A percentile compares a stretch with the other conserved stretches of the same genome.
Evolutionary conservation across 163 green algal species (phyloP).

Genomic region (Dunaliella salina): DNA sequence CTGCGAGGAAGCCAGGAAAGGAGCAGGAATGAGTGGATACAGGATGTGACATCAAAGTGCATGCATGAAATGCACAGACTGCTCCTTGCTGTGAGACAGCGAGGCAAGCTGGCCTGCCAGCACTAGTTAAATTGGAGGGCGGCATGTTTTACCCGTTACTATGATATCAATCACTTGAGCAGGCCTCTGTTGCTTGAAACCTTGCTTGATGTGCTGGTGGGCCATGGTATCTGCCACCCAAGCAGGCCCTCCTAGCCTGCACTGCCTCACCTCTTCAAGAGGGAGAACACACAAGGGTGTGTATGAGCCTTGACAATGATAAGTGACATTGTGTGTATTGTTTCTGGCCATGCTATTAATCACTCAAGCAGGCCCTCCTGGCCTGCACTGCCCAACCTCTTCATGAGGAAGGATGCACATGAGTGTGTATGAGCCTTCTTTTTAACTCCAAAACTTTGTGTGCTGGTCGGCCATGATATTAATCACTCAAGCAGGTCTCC

Average conservation of each 20-base stretch:
- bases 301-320: not conserved
- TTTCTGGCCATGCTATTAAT: not conserved
- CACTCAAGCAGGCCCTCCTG: slow-evolving; percentile 8
- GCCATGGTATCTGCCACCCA: not conserved
- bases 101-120: too few relatives aligned
- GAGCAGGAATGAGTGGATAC: too few relatives aligned
- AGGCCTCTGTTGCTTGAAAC: not conserved
- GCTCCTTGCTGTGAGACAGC: too few relatives aligned
- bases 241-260: slow-evolving; percentile 13
- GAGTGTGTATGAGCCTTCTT: not conserved
- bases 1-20: too few relatives aligned
- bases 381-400: slow-evolving; percentile 8
- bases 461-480: not conserved
- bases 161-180: not conserved
- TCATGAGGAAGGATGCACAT: not conserved
- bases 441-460: not conserved
- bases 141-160: too few relatives aligned
- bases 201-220: not conserved
- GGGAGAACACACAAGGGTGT: not conserved
- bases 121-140: too few relatives aligned
- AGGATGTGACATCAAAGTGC: too few relatives aligned
- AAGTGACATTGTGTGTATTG: not conserved
- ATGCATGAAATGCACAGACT: too few relatives aligned
- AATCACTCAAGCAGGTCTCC: slow-evolving; percentile 4
- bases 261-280: not conserved